Evolutionary conservation across 176 grass and related monocot genomes (phyloP).

Genomic region (Echinochloa phyllopogon): DNA sequence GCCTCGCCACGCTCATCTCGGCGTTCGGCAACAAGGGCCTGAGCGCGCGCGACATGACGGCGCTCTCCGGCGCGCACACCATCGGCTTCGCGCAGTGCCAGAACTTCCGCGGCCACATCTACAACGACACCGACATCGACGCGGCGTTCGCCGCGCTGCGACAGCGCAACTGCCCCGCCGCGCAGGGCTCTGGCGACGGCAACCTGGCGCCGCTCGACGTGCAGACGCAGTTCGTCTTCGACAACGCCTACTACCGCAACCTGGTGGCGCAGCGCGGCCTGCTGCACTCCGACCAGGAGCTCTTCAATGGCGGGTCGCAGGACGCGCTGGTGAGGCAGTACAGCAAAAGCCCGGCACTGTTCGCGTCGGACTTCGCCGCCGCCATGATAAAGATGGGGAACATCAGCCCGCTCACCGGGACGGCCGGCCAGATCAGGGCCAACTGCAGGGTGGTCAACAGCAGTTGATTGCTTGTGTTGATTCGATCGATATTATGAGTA

Average conservation of each 20-base stretch:
- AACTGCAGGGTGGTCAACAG: slow-evolving; percentile 68
- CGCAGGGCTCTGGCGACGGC: slow-evolving; percentile 25
- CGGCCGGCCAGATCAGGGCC: slow-evolving; percentile 52
- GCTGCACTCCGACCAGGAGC: slow-evolving; percentile 82
- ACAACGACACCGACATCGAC: slow-evolving; percentile 64
- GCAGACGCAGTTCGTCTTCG: slow-evolving; percentile 58
- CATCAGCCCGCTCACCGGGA: slow-evolving; percentile 53
- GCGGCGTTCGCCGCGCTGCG: slow-evolving; percentile 47
- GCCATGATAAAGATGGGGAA: slow-evolving; percentile 69
- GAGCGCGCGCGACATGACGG: slow-evolving; percentile 59
- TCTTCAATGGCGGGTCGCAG: slow-evolving; percentile 66
- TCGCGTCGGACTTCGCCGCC: slow-evolving; percentile 48
- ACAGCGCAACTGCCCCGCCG: slow-evolving; percentile 36
- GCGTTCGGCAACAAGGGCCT: slow-evolving; percentile 62
- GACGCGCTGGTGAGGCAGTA: slow-evolving; percentile 61
- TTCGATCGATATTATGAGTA: background rate
- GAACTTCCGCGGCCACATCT: slow-evolving; percentile 69
- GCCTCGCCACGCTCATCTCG: slow-evolving; percentile 48
- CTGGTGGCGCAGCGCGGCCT: slow-evolving; percentile 47
- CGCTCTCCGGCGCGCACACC: slow-evolving; percentile 82
- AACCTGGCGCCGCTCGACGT: slow-evolving; percentile 60
- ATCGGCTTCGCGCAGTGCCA: slow-evolving; percentile 71
- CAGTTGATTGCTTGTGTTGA: background rate
- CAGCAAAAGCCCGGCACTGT: background rate
- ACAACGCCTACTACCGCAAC: slow-evolving; percentile 71